Percentiles rank a stretch among this genome's conserved stretches.
phyloP scores from a whole-genome alignment of 306 rosid genomes.

The Vicia faba region DNA sequence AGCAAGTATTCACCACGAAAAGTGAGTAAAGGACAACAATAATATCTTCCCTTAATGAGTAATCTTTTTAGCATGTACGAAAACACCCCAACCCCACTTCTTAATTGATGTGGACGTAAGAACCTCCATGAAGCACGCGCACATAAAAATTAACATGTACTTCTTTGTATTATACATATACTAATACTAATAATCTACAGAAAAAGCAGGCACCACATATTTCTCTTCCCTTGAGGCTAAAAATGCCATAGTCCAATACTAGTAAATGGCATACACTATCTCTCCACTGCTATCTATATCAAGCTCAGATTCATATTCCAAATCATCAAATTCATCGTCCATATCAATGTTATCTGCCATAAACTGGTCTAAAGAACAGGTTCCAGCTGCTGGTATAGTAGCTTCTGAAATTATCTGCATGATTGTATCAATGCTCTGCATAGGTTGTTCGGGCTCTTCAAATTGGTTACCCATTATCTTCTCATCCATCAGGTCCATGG shows the following conservation, averaged over 20 bases:
- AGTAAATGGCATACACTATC: constrained; percentile 84
- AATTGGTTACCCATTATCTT: constrained; percentile 64
- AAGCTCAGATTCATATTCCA: constrained; percentile 80
- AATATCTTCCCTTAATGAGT: constrained; percentile 24
- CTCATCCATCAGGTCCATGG: constrained; percentile 80
- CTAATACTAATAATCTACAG: constrained; percentile 36
- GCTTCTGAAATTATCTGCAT: constrained; percentile 97
- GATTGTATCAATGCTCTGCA: constrained; percentile 78
- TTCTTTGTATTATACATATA: constrained; percentile 38
- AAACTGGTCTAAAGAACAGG: constrained; percentile 51
- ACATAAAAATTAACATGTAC: constrained; percentile 37
- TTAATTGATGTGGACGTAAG: constrained; percentile 11
- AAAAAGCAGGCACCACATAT: constrained; percentile 33
- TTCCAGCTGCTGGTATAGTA: constrained; percentile 77
- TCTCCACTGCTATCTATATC: constrained; percentile 94
- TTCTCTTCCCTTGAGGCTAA: constrained; percentile 31
- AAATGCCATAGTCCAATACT: constrained; percentile 7
- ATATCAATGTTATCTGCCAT: constrained; percentile 58
- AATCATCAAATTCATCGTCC: constrained; percentile 82
- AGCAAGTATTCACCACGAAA: constrained; percentile 35
- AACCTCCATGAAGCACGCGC: constrained; percentile 37
- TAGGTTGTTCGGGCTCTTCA: constrained; percentile 88
- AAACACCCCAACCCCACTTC: constrained; percentile 17
- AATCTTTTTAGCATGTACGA: constrained; percentile 12
- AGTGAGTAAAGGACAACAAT: constrained; percentile 29